Conservation (phyloP, 2,329 filamentous ascomycete species). For the Cordyceps cateniannulata region DNA sequence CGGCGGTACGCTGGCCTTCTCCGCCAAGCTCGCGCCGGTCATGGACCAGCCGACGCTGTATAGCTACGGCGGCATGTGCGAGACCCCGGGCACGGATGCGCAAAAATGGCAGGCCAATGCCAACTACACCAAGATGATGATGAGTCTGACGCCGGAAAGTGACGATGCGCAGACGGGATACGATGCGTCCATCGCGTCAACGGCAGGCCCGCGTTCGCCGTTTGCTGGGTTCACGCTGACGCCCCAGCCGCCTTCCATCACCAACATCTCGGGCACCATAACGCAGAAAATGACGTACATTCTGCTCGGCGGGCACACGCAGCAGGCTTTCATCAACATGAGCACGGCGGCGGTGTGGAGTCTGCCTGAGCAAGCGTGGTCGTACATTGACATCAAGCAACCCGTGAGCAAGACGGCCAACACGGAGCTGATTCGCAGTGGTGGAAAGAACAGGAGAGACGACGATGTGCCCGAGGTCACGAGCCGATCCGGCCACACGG, state of each 20-base stretch:
- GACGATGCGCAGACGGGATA: slow-evolving; percentile 24
- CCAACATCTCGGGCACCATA: slow-evolving; percentile 57
- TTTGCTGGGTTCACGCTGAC: slow-evolving; percentile 87
- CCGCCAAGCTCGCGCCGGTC: slow-evolving; percentile 48
- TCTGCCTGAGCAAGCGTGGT: slow-evolving; percentile 81
- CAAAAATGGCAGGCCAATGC: slow-evolving; percentile 59
- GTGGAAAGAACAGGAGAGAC: slow-evolving; percentile 1
- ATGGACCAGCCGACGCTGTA: slow-evolving; percentile 56
- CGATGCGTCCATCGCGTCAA: slow-evolving; percentile 31
- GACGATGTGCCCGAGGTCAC: slow-evolving; percentile 45
- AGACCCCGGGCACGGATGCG: slow-evolving; percentile 32
- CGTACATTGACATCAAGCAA: slow-evolving; percentile 62
- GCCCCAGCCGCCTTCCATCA: slow-evolving; percentile 61
- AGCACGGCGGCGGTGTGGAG: slow-evolving; percentile 83
- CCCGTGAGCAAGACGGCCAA: slow-evolving; percentile 29
- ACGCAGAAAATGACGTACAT: slow-evolving; percentile 74
- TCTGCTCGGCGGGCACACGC: slow-evolving; percentile 78
- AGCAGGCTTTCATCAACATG: slow-evolving; percentile 85
- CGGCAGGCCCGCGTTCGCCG: slow-evolving; percentile 60
- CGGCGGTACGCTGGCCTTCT: slow-evolving; percentile 59
- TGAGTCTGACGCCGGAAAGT: slow-evolving; percentile 50
- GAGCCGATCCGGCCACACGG: slow-evolving; percentile 82
- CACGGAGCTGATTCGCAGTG: slow-evolving; percentile 50
- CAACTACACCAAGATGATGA: slow-evolving; percentile 75
- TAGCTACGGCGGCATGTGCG: slow-evolving; percentile 88